phyloP scores from a whole-genome alignment of 2,329 filamentous ascomycete genomes.

The Colletotrichum lini region DNA sequence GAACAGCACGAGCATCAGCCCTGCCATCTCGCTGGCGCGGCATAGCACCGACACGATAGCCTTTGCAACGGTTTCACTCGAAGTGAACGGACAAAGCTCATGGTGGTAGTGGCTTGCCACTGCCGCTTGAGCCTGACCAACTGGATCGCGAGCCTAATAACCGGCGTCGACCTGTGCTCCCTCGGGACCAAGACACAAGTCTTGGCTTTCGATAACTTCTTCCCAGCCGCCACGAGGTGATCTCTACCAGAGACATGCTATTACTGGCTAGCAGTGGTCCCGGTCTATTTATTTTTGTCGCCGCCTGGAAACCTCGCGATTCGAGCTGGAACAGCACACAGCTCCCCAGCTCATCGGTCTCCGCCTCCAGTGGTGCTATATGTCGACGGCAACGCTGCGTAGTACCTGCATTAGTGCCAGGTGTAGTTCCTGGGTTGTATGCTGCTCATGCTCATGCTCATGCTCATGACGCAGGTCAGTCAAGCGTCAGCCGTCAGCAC shows the following conservation, averaged over 20 bases:
- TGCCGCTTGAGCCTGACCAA: conserved; percentile 25
- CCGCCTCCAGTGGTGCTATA: conserved; percentile 12
- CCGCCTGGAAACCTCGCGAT: not conserved
- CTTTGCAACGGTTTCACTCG: conserved; percentile 30
- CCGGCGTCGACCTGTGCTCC: conserved; percentile 8
- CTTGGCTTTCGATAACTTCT: conserved; percentile 30
- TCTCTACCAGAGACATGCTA: conserved; percentile 1
- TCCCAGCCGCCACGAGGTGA: conserved; percentile 23
- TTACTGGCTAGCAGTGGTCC: not conserved
- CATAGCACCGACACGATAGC: conserved; percentile 28
- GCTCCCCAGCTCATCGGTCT: conserved; percentile 3
- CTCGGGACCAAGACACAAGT: conserved; percentile 5
- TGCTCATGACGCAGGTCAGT: conserved; percentile 29
- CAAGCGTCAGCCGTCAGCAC: conserved; percentile 29
- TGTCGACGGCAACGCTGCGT: conserved; percentile 12
- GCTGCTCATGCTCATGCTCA: no score
- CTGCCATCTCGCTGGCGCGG: not conserved
- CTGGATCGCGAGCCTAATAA: not conserved
- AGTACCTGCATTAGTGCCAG: conserved; percentile 38
- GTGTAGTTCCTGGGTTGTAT: conserved; percentile 4
- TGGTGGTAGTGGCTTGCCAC: conserved; percentile 32
- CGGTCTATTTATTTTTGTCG: conserved; percentile 34
- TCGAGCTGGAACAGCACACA: conserved; percentile 3
- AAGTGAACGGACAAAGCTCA: conserved; percentile 27
- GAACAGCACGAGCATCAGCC: conserved; percentile 17